phyloP scores from a whole-genome alignment of 148 eudicot species.

The Persicaria tinctoria region DNA sequence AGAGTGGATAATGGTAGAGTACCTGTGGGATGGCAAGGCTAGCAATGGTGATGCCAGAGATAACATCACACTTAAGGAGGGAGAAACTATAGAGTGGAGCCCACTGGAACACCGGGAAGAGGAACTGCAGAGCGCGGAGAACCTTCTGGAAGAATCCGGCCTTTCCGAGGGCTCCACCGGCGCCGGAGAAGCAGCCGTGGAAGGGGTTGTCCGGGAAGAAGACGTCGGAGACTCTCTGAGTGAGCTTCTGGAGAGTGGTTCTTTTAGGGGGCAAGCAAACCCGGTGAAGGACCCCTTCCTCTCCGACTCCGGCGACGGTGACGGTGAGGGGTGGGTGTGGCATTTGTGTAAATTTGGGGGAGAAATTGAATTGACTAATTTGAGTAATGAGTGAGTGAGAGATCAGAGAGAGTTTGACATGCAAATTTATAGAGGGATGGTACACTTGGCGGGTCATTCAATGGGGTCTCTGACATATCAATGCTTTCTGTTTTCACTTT shows the following conservation, averaged over 20 bases:
- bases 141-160: conserved; percentile 28
- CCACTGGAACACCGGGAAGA: conserved; percentile 85
- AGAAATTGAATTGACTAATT: not conserved
- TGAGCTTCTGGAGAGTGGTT: conserved; percentile 48
- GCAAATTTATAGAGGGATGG: conserved; percentile 3
- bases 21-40: conserved; percentile 76
- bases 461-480: not conserved
- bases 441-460: conserved; percentile 8
- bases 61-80: conserved; percentile 43
- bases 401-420: not conserved
- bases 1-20: not conserved
- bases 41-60: conserved; percentile 71
- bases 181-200: conserved; percentile 27
- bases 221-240: conserved; percentile 52
- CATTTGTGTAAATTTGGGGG: conserved; percentile 15
- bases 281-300: conserved; percentile 35
- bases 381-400: not conserved
- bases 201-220: conserved; percentile 92
- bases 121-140: conserved; percentile 49
- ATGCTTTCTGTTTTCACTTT: conserved; percentile 1
- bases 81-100: conserved; percentile 38
- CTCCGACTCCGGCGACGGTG: not conserved
- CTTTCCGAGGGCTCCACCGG: not conserved
- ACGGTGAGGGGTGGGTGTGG: not conserved
- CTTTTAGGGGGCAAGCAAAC: conserved; percentile 73